These are phyloP conservation scores for Clitopilus passeckerianus DNA, from an alignment of 768 basidiomycete genomes.

Conservation along the genomic window DNA sequence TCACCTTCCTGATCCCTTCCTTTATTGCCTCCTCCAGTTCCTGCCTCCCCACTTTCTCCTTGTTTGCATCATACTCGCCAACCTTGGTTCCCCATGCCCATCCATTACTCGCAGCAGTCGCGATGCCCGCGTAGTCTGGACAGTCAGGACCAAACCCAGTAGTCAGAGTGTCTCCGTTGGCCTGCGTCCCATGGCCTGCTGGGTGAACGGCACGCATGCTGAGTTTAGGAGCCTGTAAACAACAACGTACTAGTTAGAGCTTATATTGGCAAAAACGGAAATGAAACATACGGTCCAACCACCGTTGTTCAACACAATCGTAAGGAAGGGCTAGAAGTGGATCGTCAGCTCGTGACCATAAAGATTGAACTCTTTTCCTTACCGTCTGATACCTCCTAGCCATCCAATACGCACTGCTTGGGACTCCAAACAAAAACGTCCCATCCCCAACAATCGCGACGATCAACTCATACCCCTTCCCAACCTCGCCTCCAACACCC, in stretches of 20 bases:
- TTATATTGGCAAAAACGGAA: not conserved
- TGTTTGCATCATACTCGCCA: conserved; percentile 15
- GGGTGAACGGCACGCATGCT: conserved; percentile 65
- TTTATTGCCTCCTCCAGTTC: not conserved
- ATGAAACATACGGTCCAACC: conserved; percentile 39
- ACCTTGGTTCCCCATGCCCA: conserved; percentile 55
- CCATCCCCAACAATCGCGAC: conserved; percentile 67
- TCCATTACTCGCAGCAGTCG: conserved; percentile 47
- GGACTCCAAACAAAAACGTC: conserved; percentile 61
- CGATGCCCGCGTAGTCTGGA: conserved; percentile 60
- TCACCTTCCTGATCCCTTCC: not conserved
- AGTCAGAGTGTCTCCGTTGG: conserved; percentile 45
- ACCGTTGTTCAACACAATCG: conserved; percentile 68
- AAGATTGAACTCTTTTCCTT: conserved; percentile 7
- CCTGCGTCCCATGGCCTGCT: conserved; percentile 38
- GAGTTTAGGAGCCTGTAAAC: conserved; percentile 29
- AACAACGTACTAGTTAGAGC: no score
- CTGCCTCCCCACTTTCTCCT: not conserved
- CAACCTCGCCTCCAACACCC: conserved; percentile 5
- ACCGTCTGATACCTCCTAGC: conserved; percentile 65
- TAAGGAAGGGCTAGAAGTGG: conserved; percentile 55
- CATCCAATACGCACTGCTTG: conserved; percentile 68
- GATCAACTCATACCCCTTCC: conserved; percentile 39
- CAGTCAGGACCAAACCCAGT: conserved; percentile 60
- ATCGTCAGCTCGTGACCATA: not conserved